Evolutionary conservation across 2,329 filamentous ascomycete species (phyloP).

Genomic region (Alternaria triticina): DNA sequence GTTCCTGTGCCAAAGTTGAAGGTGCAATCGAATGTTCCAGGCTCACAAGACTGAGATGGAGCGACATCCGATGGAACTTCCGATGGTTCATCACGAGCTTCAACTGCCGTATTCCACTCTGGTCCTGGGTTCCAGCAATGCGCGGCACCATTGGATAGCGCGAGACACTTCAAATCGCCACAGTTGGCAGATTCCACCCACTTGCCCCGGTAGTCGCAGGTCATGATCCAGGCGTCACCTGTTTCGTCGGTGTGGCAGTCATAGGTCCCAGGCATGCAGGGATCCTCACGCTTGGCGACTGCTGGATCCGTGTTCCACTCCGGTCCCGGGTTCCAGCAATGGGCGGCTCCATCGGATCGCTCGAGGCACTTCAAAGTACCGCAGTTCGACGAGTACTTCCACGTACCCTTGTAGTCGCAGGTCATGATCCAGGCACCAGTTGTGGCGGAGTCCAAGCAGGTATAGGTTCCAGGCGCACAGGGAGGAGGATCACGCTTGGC

Average conservation of each 20-base stretch:
- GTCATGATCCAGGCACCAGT: not conserved
- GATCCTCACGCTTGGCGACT: not conserved
- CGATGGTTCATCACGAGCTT: not conserved
- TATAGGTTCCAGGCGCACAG: not conserved
- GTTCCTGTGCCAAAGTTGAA: not conserved
- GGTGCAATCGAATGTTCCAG: not conserved
- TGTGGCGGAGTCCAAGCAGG: not conserved
- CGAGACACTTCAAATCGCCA: not conserved
- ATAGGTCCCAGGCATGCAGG: not conserved
- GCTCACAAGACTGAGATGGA: not conserved
- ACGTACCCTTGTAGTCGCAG: not conserved
- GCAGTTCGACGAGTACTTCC: conserved; percentile 1
- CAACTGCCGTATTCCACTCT: not conserved
- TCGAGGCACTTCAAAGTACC: not conserved
- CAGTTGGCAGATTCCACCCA: conserved; percentile 3
- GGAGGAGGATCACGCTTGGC: not conserved
- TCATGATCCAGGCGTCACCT: not conserved
- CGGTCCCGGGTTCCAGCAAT: not conserved
- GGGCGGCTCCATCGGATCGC: not conserved
- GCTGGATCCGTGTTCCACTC: not conserved
- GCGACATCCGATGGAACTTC: not conserved
- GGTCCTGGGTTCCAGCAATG: not conserved
- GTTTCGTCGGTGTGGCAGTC: not conserved
- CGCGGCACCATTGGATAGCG: not conserved
- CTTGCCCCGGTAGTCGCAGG: not conserved